Conservation (phyloP, 2,329 filamentous ascomycete species). For the Curvularia verruculosa region DNA sequence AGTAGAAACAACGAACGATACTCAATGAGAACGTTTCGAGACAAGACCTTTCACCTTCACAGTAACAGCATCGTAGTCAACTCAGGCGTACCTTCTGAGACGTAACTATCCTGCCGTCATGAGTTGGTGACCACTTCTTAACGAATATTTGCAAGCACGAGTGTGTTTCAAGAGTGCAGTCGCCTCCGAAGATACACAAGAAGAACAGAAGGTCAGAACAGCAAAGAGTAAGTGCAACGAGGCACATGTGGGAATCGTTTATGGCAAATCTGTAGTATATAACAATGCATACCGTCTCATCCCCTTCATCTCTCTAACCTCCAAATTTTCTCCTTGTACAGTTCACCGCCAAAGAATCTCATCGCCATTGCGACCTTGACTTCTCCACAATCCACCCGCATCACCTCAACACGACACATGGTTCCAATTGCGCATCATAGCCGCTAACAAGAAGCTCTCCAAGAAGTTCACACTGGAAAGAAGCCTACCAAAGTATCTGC, state of each 20-base stretch:
- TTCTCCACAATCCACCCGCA: conserved; percentile 5
- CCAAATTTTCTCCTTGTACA: neutral
- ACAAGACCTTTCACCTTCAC: neutral
- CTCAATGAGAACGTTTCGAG: neutral
- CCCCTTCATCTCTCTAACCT: neutral
- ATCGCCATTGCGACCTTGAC: conserved; percentile 9
- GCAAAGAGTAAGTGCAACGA: neutral
- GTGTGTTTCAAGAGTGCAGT: neutral
- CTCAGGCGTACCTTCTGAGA: neutral
- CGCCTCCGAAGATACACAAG: neutral
- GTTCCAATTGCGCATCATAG: conserved; percentile 30
- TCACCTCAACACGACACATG: neutral
- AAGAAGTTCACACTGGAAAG: conserved; percentile 23
- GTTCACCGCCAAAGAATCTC: too few relatives aligned
- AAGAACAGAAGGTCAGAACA: neutral
- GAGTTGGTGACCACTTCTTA: too few relatives aligned
- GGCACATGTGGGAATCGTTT: neutral
- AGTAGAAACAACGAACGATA: too few relatives aligned
- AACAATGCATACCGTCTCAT: neutral
- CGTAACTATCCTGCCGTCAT: neutral
- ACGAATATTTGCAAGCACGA: neutral
- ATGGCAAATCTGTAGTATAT: neutral
- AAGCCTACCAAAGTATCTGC: conserved; percentile 22
- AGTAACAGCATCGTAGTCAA: neutral
- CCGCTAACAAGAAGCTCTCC: conserved; percentile 28